Conservation (phyloP, 2,329 filamentous ascomycete species). For the Dothidotthia symphoricarpi region DNA sequence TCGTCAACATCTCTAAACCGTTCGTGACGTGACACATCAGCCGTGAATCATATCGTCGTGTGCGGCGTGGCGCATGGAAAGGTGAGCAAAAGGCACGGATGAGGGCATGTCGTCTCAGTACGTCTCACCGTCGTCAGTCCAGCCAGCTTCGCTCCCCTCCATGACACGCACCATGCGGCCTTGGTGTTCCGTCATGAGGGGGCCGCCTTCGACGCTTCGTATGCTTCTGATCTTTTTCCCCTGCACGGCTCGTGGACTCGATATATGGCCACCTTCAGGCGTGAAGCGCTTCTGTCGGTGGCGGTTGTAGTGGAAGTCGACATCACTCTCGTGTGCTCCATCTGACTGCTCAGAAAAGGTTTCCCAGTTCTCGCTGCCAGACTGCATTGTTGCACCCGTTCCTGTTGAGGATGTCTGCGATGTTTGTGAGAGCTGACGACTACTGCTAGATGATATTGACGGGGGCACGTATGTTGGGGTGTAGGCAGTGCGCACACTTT, state of each 20-base stretch:
- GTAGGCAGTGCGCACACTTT: conserved; percentile 30
- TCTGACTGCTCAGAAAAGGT: conserved; percentile 86
- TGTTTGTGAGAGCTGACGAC: conserved; percentile 66
- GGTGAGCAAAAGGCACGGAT: too few relatives aligned
- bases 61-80: conserved; percentile 1
- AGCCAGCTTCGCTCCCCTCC: conserved; percentile 53
- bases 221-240: conserved; percentile 46
- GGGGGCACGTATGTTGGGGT: conserved; percentile 23
- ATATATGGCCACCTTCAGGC: conserved; percentile 38
- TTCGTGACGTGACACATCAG: conserved; percentile 15
- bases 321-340: conserved; percentile 62
- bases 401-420: conserved; percentile 55
- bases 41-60: conserved; percentile 9
- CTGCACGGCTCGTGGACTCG: conserved; percentile 33
- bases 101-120: conserved; percentile 22
- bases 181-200: conserved; percentile 42
- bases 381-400: conserved; percentile 60
- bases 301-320: conserved; percentile 73
- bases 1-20: not conserved
- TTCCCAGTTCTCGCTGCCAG: conserved; percentile 95
- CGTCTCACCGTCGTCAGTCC: conserved; percentile 51
- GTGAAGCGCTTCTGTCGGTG: conserved; percentile 64
- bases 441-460: conserved; percentile 34
- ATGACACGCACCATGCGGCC: conserved; percentile 47
- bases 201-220: conserved; percentile 46